A percentile compares a stretch with the other conserved stretches of the same genome.
phyloP scores from a whole-genome alignment of 768 basidiomycete species.

The Daedalea quercina region DNA sequence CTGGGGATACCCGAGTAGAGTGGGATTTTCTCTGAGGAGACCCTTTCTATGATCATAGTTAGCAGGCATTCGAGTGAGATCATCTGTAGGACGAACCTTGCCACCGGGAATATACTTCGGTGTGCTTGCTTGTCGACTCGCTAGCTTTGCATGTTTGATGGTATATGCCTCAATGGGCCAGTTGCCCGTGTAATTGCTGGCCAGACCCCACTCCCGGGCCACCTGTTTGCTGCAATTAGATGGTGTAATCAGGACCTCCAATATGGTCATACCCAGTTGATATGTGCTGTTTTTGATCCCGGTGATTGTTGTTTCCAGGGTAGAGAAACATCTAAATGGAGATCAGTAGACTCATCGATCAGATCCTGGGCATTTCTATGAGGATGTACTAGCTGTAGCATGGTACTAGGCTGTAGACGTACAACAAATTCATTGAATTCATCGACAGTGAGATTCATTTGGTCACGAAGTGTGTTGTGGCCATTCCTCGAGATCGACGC shows the following conservation, averaged over 20 bases:
- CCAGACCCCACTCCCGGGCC: background rate
- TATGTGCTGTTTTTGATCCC: too few relatives aligned
- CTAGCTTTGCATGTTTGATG: background rate
- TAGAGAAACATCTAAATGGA: too few relatives aligned
- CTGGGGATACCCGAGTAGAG: too few relatives aligned
- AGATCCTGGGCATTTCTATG: too few relatives aligned
- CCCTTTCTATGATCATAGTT: too few relatives aligned
- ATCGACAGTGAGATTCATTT: background rate
- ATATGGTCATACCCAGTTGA: too few relatives aligned
- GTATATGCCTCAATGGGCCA: constrained; percentile 3
- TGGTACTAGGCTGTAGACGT: background rate
- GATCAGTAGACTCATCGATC: too few relatives aligned
- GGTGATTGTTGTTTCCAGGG: too few relatives aligned
- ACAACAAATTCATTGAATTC: background rate
- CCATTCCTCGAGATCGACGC: background rate
- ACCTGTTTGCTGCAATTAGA: background rate
- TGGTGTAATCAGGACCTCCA: background rate
- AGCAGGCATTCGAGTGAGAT: background rate
- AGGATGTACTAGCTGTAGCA: background rate
- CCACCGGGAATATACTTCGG: background rate
- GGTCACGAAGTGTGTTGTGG: background rate
- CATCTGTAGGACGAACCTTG: background rate
- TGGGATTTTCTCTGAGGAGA: too few relatives aligned
- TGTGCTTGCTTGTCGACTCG: background rate
- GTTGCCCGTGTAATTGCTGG: background rate